Evolutionary conservation across 257 asterid genomes (phyloP), one percentile per base, ranked within the genome.

Genomic region (Cruciata laevipes): DNA sequence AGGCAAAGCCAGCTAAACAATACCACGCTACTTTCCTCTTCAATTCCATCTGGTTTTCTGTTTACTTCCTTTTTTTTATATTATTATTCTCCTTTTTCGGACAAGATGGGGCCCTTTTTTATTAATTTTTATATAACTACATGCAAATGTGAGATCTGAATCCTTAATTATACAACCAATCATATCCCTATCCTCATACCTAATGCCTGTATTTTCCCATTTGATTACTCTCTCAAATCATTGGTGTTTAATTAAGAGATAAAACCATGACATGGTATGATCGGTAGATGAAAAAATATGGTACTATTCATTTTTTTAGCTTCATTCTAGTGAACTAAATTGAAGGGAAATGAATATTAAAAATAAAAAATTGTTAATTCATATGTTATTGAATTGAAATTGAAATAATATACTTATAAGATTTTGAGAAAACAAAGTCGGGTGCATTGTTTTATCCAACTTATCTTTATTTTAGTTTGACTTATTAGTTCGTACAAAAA

Each of bases 1-100:
- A 53, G 60, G 60, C 60, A 53, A 53, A 53, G 60, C 59, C 59
- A 53, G n/a, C 59, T 13, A 35, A 35, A 35, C 40, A 35, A 53
- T 53, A 53, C 25, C 60, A 53, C 60, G 60, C 60, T 53, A 53
- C 60, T 18, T 21, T 18, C 24, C 60, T 18, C 60, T 53, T 7
- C 60, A 18, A n/a, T 18, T 18, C 60, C 60, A 53, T 53, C 60
- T 53, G 59, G 8, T 53, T 53, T 53, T 53, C 59, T 53, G 59
- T 8, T 53, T 47, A 16, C 55, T 17, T 14, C 21, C 55, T 47
- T 47, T 47, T 0, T n/a, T n/a, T n/a, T n/a, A n/a, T n/a, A n/a
- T n/a, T n/a, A 47, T 42, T 42, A 42, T 42, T 42, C 51, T 12
- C 3, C 11, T 5, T 3, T 42, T 13, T 27, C 2, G 2, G 30